phyloP scores from a whole-genome alignment of 2,329 filamentous ascomycete species.

The Dactylellina sp. region DNA sequence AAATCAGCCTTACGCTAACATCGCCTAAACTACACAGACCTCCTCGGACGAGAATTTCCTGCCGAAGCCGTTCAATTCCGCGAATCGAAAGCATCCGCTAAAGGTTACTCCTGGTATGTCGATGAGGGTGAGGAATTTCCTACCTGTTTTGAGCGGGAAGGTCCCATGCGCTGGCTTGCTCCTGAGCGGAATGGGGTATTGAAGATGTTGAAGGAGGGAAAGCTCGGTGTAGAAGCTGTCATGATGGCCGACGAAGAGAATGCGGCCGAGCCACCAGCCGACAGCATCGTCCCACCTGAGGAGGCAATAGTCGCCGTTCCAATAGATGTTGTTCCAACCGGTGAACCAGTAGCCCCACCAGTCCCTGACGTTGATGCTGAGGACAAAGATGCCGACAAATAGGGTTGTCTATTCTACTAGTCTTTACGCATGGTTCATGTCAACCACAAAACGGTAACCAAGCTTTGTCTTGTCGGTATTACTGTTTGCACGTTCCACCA shows the following conservation, averaged over 20 bases:
- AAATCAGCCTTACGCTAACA: conserved; percentile 2
- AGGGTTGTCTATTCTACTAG: conserved; percentile 24
- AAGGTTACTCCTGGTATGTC: conserved; percentile 55
- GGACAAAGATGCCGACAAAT: conserved; percentile 51
- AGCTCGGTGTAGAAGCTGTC: conserved; percentile 51
- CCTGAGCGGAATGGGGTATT: conserved; percentile 51
- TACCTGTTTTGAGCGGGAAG: conserved; percentile 49
- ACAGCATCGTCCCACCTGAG: conserved; percentile 30
- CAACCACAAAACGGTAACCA: background rate
- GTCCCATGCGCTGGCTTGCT: conserved; percentile 54
- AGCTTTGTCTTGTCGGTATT: background rate
- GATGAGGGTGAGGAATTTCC: conserved; percentile 53
- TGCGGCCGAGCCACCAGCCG: conserved; percentile 33
- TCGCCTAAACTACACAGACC: conserved; percentile 15
- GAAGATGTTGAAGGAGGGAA: conserved; percentile 55
- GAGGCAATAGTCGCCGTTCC: conserved; percentile 25
- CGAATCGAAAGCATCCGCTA: conserved; percentile 45
- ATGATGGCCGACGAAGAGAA: conserved; percentile 54
- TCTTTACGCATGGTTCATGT: background rate
- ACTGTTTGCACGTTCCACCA: background rate
- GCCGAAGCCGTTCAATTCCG: conserved; percentile 53
- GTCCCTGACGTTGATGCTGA: conserved; percentile 49
- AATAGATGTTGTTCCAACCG: conserved; percentile 12
- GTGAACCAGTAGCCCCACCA: conserved; percentile 26
- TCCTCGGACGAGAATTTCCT: conserved; percentile 52